Conservation (phyloP, 805 yeast species). For the Saccharomyces paradoxus region DNA sequence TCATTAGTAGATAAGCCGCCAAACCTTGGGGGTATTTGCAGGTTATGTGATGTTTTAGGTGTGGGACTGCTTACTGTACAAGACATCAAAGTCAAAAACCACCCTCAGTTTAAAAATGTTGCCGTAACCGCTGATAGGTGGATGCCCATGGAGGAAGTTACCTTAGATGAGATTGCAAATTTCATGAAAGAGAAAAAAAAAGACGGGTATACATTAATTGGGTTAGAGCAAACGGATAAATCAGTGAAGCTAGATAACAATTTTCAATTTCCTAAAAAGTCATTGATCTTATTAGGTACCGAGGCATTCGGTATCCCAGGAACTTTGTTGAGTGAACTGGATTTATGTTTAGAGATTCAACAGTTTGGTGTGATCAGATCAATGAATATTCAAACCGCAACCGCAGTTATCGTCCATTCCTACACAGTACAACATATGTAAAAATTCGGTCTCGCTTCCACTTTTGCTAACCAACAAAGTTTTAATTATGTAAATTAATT, state of each 20-base stretch:
- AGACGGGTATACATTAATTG: conserved; percentile 82
- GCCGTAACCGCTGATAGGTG: conserved; percentile 92
- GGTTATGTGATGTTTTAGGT: conserved; percentile 87
- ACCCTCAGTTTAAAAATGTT: conserved; percentile 71
- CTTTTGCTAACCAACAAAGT: neutral
- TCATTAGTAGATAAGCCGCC: conserved; percentile 90
- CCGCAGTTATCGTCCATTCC: conserved; percentile 90
- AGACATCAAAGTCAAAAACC: conserved; percentile 53
- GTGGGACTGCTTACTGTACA: conserved; percentile 74
- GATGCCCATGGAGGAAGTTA: conserved; percentile 88
- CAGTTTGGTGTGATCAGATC: conserved; percentile 89
- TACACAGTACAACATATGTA: conserved; percentile 45
- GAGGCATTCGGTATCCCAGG: conserved; percentile 93
- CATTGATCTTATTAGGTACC: conserved; percentile 70
- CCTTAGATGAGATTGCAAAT: conserved; percentile 40
- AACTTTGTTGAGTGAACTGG: conserved; percentile 68
- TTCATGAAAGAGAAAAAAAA: conserved; percentile 54
- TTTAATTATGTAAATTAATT: neutral
- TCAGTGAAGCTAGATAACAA: conserved; percentile 61
- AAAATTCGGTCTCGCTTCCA: neutral
- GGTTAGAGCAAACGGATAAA: conserved; percentile 87
- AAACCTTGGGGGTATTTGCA: conserved; percentile 87
- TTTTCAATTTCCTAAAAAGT: conserved; percentile 68
- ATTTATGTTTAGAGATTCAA: conserved; percentile 81
- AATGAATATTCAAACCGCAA: conserved; percentile 94